Evolutionary conservation across 1,139 yeast genomes (phyloP), one percentile per base, ranked within the genome.

Genomic region (Schizosaccharomyces versatilis): DNA sequence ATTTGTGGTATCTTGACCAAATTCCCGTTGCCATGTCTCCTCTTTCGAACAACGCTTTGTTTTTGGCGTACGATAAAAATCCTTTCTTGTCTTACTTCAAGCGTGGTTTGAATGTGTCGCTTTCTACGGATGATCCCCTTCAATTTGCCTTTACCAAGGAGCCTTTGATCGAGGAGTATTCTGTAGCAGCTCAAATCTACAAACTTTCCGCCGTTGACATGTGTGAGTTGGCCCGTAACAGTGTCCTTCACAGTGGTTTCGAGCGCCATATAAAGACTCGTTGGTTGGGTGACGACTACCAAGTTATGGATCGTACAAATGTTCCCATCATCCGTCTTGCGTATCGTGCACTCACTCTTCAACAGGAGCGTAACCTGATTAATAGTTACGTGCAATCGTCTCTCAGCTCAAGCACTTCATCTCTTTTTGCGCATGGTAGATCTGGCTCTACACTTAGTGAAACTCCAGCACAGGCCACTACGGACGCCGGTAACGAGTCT

Each of bases 11-110:
- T 65, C 71, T 93, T 66, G 95, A 90, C 64, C 98, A 90, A 68
- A 80, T 93, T 64, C 97, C 95, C 38, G 76, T 93, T 67, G 98
- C 98, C n/a, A 90, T 93, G 98, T 86, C 96, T 6, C 99, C 99
- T 52, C 72, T 93, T 61, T 84, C 95, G 12, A 93, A 93, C 71
- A 93, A 93, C 67, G 98, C 98, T 0, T 73, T 93, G 64, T 93
- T 93, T 66, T 74, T 93, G 68, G 84, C 95, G 0, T 93, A 90
- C 65, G 98, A 90, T 65, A 90, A 90, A 68, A 81, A 81, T 66
- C 98, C 98, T 36, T 86, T 90, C 73, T 80, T 82, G 62, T 74
- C 78, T 61, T 93, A 85, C 67, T 90, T 88, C 74, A 81, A 81
- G 66, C 80, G 90, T 64, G 99, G 99, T 1, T 71, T 90, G 66